Evolutionary conservation across 768 basidiomycete genomes (phyloP).

Genomic region (Mrakia blollopis): DNA sequence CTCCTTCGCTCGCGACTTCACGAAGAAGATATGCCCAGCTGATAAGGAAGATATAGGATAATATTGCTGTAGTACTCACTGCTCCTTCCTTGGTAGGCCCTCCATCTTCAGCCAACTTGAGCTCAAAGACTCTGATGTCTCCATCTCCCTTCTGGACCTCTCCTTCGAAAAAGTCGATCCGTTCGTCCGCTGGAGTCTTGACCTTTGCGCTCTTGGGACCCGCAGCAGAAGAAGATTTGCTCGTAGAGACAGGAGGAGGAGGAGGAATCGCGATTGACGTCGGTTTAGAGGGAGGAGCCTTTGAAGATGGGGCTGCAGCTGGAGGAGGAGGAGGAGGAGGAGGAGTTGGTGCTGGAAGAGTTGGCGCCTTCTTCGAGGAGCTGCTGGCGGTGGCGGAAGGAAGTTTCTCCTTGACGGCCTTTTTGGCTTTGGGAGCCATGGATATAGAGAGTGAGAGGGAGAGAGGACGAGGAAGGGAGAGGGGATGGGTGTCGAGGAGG

Average conservation of each 20-base stretch:
- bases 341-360: neutral
- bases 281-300: slow-evolving; percentile 26
- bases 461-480: neutral
- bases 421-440: slow-evolving; percentile 7
- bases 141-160: slow-evolving; percentile 52
- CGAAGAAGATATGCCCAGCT: too few relatives aligned
- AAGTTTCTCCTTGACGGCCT: neutral
- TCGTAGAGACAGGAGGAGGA: neutral
- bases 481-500: neutral
- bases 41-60: neutral
- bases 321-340: neutral
- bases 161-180: slow-evolving; percentile 77
- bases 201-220: neutral
- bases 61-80: slow-evolving; percentile 51
- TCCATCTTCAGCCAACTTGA: slow-evolving; percentile 81
- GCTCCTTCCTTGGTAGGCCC: slow-evolving; percentile 79
- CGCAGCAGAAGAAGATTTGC: neutral
- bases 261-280: slow-evolving; percentile 19
- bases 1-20: neutral
- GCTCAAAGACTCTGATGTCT: slow-evolving; percentile 70
- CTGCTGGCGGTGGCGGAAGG: neutral
- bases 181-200: slow-evolving; percentile 89
- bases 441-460: neutral
- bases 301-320: neutral
- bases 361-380: neutral